A percentile compares a stretch with the other conserved stretches of the same genome.
phyloP scores from a whole-genome alignment of 495 filamentous ascomycete genomes.

The Hyaloscypha variabilis region DNA sequence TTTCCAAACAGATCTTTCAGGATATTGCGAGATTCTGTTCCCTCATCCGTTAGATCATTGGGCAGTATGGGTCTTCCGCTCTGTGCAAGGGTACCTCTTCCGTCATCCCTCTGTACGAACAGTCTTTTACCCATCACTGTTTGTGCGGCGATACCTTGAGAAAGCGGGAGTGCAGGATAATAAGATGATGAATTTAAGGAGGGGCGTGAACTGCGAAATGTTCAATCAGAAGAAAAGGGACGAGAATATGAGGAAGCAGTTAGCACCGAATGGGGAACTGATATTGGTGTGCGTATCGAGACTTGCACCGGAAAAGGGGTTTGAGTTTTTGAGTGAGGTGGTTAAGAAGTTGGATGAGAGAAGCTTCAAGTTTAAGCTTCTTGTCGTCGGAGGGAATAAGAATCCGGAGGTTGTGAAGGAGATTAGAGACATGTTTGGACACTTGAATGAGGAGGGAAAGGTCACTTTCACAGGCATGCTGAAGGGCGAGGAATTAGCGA shows the following conservation, averaged over 20 bases:
- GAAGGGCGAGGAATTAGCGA: constrained; percentile 53
- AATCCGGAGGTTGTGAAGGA: constrained; percentile 58
- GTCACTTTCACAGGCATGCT: constrained; percentile 63
- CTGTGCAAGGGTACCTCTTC: constrained; percentile 63
- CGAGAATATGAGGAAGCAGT: constrained; percentile 44
- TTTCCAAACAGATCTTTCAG: constrained; percentile 67
- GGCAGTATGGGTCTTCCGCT: constrained; percentile 55
- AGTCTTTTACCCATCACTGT: constrained; percentile 63
- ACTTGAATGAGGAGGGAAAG: constrained; percentile 42
- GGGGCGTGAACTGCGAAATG: constrained; percentile 60
- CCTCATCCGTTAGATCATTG: constrained; percentile 55
- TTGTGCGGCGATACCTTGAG: constrained; percentile 57
- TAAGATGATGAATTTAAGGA: constrained; percentile 55
- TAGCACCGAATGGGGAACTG: constrained; percentile 60
- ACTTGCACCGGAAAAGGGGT: constrained; percentile 66
- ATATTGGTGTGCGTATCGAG: constrained; percentile 62
- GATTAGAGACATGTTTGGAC: constrained; percentile 52
- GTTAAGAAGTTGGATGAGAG: constrained; percentile 49
- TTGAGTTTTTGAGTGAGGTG: constrained; percentile 59
- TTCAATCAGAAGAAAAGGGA: constrained; percentile 55
- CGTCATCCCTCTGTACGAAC: constrained; percentile 55
- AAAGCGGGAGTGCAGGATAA: constrained; percentile 46
- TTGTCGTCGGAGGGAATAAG: constrained; percentile 64
- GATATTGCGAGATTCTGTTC: constrained; percentile 64
- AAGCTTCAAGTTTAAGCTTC: constrained; percentile 58